Conservation (phyloP, 805 yeast genomes). For the Metschnikowia cerradonensis region DNA sequence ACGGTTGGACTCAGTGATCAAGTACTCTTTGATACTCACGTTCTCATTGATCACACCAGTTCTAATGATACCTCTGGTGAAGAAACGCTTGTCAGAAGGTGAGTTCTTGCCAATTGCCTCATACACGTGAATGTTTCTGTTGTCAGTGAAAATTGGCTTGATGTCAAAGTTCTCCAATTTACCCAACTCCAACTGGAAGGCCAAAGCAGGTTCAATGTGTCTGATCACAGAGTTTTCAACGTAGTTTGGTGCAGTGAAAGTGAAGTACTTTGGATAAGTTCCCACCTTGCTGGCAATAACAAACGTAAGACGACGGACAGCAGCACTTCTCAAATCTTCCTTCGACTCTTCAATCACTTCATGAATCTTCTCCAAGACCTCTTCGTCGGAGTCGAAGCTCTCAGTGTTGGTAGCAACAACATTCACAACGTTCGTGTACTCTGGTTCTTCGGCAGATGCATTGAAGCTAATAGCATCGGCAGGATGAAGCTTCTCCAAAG, state of each 20-base stretch:
- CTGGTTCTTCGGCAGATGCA: conserved; percentile 31
- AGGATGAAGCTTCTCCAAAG: conserved; percentile 66
- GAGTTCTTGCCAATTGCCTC: conserved; percentile 95
- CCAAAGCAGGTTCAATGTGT: conserved; percentile 97
- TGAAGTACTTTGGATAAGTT: conserved; percentile 89
- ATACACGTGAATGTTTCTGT: conserved; percentile 95
- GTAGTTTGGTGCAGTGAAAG: conserved; percentile 86
- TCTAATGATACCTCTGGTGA: conserved; percentile 94
- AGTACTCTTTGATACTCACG: conserved; percentile 85
- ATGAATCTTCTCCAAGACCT: conserved; percentile 56
- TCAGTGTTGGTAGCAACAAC: conserved; percentile 71
- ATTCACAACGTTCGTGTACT: conserved; percentile 75
- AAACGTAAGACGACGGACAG: conserved; percentile 90
- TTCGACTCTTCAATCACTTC: conserved; percentile 64
- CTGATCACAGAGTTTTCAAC: conserved; percentile 89
- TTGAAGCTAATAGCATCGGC: conserved; percentile 35
- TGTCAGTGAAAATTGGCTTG: conserved; percentile 92
- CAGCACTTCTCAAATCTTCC: conserved; percentile 65
- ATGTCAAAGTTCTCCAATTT: conserved; percentile 93
- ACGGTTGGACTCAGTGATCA: conserved; percentile 94
- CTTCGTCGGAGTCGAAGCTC: conserved; percentile 69
- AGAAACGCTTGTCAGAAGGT: conserved; percentile 88
- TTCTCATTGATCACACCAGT: conserved; percentile 94
- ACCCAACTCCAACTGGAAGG: conserved; percentile 93
- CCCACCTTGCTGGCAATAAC: conserved; percentile 82